Base-by-base conservation (phyloP, 2,329 filamentous ascomycete genomes). In the Exophiala mesophila region DNA sequence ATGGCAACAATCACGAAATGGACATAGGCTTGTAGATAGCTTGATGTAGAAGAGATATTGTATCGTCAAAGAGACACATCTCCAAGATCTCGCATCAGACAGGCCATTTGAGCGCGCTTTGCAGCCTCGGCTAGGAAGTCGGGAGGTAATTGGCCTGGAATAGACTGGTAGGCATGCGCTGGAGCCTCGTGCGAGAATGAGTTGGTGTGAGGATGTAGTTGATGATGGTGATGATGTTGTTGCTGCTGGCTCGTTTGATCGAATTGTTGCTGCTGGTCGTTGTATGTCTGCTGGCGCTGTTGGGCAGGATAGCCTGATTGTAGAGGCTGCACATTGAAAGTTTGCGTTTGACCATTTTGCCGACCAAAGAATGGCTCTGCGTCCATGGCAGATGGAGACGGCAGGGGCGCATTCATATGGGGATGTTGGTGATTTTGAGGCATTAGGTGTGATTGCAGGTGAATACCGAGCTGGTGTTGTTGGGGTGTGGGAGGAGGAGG, bases 81-180 rank as follows among this genome's bases (percentile, higher is more conserved):
- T 58, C 87, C 88, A 59, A 97, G 75, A 64, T 96, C 90, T 49
- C 89, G 77, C 73, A 89, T 85, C 62, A 96, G 71, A 58, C 88
- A 81, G 30, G 87, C 87, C 73, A 96, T 85, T 66, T 96, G 88
- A 7, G 90, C 90, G 30, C 89, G 76, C 67, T 94, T 95, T 31
- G 88, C 90, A 2, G 90, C 90, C 70, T 97, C 90, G 24, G 89
- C 89, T 30, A 96, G 77, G 59, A 90, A 86, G 64, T 94, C 83
- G 57, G 82, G 80, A 47, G 94, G 74, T 60, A 88, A 88, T 3
- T 72, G 73, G 7, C 72, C 70, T 1, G 51, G 47, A 28, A 44
- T 45, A 30, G 47, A 28, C 21, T 39, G 19, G 13, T 48, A 35
- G n/a, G 33, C 20, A 29, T 48, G 44, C 12, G 44, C 40, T 36